Evolutionary conservation across 768 basidiomycete genomes (phyloP).

Genomic region (Suillus ampliporus): DNA sequence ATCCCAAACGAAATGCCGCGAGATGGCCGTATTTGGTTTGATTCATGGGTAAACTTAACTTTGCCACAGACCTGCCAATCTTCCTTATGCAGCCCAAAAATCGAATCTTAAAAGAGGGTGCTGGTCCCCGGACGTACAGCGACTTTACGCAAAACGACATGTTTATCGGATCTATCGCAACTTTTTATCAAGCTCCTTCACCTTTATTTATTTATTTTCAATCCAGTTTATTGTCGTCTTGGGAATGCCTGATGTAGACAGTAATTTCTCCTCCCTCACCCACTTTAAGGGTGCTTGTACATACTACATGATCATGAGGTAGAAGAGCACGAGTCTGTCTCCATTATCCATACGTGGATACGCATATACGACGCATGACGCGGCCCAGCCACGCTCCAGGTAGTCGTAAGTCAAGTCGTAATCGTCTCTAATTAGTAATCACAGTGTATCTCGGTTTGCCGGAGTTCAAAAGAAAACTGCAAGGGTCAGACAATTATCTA

Average conservation of each 20-base stretch:
- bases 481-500: too few species aligned
- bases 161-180: neutral
- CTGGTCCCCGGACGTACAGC: neutral
- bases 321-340: neutral
- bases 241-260: too few species aligned
- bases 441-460: too few species aligned
- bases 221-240: too few species aligned
- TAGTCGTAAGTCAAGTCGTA: neutral
- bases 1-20: too few species aligned
- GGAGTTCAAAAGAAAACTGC: too few species aligned
- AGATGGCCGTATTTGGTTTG: too few species aligned
- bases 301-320: neutral
- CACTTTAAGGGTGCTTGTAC: neutral
- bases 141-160: neutral
- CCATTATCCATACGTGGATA: neutral
- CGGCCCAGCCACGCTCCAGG: neutral
- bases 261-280: too few species aligned
- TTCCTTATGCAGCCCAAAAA: too few species aligned
- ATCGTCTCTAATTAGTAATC: too few species aligned
- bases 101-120: too few species aligned
- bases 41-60: neutral
- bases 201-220: too few species aligned
- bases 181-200: neutral
- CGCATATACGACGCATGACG: neutral
- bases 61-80: neutral